phyloP scores from a whole-genome alignment of 2,329 filamentous ascomycete genomes.

The Penicillium sp. region DNA sequence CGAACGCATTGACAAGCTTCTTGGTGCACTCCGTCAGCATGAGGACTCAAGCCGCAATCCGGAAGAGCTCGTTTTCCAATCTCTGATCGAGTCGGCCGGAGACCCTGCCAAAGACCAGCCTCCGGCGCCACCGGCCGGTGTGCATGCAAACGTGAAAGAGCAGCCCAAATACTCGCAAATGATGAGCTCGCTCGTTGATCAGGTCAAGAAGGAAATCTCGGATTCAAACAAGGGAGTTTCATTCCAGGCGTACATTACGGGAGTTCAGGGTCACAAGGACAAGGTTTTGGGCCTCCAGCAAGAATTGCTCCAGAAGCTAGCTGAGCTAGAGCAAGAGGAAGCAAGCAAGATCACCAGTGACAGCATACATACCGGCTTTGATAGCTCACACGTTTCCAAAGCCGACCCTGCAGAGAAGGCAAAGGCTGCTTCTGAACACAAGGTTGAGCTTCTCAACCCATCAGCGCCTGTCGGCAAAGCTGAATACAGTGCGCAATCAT shows the following conservation, averaged over 20 bases:
- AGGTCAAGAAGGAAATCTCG: slow-evolving; percentile 82
- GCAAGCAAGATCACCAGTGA: slow-evolving; percentile 91
- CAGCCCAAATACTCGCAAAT: slow-evolving; percentile 90
- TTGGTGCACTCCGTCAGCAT: slow-evolving; percentile 70
- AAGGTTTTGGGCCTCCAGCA: slow-evolving; percentile 77
- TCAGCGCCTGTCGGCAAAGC: slow-evolving; percentile 30
- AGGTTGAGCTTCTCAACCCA: slow-evolving; percentile 74
- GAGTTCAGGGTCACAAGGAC: slow-evolving; percentile 69
- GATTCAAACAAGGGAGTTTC: slow-evolving; percentile 66
- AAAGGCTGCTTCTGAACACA: slow-evolving; percentile 38
- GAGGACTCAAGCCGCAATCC: slow-evolving; percentile 62
- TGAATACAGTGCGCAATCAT: slow-evolving; percentile 51
- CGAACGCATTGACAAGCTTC: slow-evolving; percentile 73
- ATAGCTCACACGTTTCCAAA: slow-evolving; percentile 77
- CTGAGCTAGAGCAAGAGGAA: slow-evolving; percentile 79
- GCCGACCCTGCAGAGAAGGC: slow-evolving; percentile 40
- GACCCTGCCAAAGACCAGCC: slow-evolving; percentile 71
- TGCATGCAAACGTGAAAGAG: slow-evolving; percentile 69
- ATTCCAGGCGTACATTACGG: slow-evolving; percentile 71
- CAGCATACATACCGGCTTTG: slow-evolving; percentile 80
- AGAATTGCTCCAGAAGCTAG: slow-evolving; percentile 69
- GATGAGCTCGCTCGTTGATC: slow-evolving; percentile 94
- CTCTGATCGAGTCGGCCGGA: slow-evolving; percentile 76
- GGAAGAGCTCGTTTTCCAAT: slow-evolving; percentile 82
- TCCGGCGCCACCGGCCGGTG: slow-evolving; percentile 69